Percentiles rank a stretch among this genome's conserved stretches.
phyloP scores from a whole-genome alignment of 78 protist species.

The Capsaspora owczarzaki region DNA sequence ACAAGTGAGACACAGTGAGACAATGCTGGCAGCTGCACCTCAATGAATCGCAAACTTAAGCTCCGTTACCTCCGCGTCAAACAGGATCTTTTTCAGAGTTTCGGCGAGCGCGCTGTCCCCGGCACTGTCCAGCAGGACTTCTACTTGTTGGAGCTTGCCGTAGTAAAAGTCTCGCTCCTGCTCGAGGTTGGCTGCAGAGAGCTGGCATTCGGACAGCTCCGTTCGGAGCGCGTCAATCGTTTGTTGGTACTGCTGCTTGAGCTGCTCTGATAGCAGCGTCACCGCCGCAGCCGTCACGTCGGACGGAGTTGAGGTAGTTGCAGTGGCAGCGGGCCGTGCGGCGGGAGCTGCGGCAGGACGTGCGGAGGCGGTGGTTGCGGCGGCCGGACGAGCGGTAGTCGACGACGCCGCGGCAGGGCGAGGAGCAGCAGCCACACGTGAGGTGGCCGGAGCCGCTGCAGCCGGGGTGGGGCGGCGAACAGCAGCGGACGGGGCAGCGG shows the following conservation, averaged over 20 bases:
- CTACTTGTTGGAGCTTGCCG: slow-evolving; percentile 39
- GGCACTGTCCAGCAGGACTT: no score
- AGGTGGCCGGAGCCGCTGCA: background rate
- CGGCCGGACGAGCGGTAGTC: background rate
- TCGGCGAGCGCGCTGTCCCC: no score
- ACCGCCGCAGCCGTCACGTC: background rate
- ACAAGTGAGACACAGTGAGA: no score
- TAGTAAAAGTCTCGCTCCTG: slow-evolving; percentile 57
- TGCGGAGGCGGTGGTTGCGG: background rate
- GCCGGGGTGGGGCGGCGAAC: background rate
- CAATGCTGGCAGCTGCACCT: no score
- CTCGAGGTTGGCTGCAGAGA: slow-evolving; percentile 32
- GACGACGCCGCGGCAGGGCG: background rate
- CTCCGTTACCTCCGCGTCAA: no score
- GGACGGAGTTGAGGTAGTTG: background rate
- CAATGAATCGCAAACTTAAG: no score
- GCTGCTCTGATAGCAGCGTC: background rate
- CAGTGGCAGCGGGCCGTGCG: background rate
- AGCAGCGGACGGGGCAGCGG: background rate
- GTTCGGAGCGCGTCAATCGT: no score
- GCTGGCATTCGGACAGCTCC: slow-evolving; percentile 10
- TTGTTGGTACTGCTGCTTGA: background rate
- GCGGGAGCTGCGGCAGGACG: background rate
- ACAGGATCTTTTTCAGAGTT: no score
- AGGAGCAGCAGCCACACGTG: background rate